Evolutionary conservation across 192 early-diverging fungal species (phyloP).

Genomic region (Linnemannia elongata): DNA sequence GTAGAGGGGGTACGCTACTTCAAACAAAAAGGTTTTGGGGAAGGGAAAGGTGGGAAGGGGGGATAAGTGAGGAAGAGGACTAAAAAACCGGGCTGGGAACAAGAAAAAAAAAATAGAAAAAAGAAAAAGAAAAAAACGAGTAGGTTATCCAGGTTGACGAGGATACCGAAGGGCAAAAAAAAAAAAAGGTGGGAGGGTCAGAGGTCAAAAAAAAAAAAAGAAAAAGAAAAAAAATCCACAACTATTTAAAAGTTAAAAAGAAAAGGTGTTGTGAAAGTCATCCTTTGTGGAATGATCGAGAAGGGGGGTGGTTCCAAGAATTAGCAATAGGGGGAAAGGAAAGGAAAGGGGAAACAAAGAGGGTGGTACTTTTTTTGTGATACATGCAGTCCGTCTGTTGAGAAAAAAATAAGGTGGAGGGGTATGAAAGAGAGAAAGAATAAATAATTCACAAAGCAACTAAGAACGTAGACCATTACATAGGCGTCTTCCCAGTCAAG

Average conservation of each 20-base stretch:
- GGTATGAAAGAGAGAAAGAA: neutral
- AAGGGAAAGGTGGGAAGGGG: no score
- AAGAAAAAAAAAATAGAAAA: slow-evolving; percentile 9
- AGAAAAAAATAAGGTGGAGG: slow-evolving; percentile 8
- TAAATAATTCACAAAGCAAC: neutral
- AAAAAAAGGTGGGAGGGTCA: neutral
- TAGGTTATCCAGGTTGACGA: neutral
- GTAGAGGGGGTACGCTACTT: neutral
- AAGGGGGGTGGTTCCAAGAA: neutral
- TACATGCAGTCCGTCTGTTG: neutral
- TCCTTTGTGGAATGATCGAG: slow-evolving; percentile 27
- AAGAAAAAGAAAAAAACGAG: slow-evolving; percentile 21
- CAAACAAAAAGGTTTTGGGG: neutral
- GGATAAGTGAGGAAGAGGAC: neutral
- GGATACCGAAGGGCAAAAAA: no score
- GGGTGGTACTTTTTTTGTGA: slow-evolving; percentile 11
- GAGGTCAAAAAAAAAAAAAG: slow-evolving; percentile 8
- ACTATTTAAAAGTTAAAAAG: slow-evolving; percentile 13
- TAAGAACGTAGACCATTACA: neutral
- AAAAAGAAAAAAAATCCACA: slow-evolving; percentile 32
- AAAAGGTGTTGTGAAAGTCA: slow-evolving; percentile 35
- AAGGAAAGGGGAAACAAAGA: neutral
- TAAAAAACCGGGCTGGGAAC: neutral
- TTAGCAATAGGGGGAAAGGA: neutral
- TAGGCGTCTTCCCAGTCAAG: slow-evolving; percentile 11